These are phyloP conservation scores for Capsicum baccatum DNA, from an alignment of 257 asterid genomes.

Conservation along the genomic window DNA sequence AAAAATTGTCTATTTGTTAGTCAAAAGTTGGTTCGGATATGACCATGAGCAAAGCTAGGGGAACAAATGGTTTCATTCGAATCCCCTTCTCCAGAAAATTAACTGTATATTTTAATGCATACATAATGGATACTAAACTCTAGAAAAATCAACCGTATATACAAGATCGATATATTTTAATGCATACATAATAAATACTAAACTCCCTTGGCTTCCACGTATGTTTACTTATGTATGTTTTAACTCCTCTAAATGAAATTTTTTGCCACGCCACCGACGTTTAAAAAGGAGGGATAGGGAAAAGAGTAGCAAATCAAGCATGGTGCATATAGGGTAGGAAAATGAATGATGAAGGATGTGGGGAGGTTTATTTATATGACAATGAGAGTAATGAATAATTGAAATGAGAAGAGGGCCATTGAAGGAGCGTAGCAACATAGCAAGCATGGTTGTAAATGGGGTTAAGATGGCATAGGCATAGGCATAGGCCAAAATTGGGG, in stretches of 20 bases:
- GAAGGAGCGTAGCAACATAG: slow-evolving; percentile 12
- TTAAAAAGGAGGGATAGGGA: neutral
- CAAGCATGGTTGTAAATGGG: slow-evolving; percentile 29
- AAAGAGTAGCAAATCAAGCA: neutral
- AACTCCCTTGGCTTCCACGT: neutral
- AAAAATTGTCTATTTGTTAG: neutral
- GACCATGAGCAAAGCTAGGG: fast-evolving
- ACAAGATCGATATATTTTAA: too few relatives aligned
- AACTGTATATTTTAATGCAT: neutral
- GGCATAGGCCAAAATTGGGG: neutral
- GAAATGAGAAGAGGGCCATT: slow-evolving; percentile 19
- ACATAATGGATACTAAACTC: neutral
- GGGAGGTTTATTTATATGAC: slow-evolving; percentile 10
- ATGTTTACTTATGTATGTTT: neutral
- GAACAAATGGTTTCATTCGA: neutral
- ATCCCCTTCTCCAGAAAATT: neutral
- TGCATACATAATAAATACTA: neutral
- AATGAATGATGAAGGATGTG: neutral
- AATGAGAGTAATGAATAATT: neutral
- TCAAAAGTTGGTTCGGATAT: neutral
- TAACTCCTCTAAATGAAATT: too few relatives aligned
- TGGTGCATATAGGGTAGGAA: slow-evolving; percentile 25
- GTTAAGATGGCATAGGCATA: neutral
- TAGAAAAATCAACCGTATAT: neutral
- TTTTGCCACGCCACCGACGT: neutral